Evolutionary conservation across 2,329 filamentous ascomycete genomes (phyloP), one percentile per base, ranked within the genome.

Genomic region (Stenocarpella maydis): DNA sequence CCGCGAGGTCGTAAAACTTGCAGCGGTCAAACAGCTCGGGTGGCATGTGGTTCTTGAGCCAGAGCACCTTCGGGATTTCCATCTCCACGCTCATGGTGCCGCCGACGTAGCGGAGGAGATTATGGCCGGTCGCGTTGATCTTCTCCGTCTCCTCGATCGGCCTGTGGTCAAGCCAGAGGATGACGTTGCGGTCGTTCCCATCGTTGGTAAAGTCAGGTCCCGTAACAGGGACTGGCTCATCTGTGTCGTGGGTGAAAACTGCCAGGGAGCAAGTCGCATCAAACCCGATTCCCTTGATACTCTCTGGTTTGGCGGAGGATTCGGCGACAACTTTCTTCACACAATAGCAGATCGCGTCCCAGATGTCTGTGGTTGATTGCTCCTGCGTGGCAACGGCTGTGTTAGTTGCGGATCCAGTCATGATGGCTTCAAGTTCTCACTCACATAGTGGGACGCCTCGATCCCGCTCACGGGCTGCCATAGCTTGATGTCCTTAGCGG

Each of bases 61-160:
- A 99, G 69, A 98, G 86, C 1, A 98, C 93, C 83, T 99, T 99
- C 73, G 96, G 96, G 68, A 99, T 97, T 80, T 99, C 96, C 96
- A 99, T 99, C 85, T 99, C 96, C 73, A 98, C 95, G 79, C 94
- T 97, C 96, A 99, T 99, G 79, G 92, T 95, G 72, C 96, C 96
- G 74, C 96, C 96, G 21, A 99, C 96, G 78, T 99, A 99, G 77
- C 94, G 92, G 70, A 99, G 88, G 66, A 99, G 85, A 80, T 97
- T 96, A 84, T 99, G 96, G 65, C 91, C 87, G 3, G 96, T 98
- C 67, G 90, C 89, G 80, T 99, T 99, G 83, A 99, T 97, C 82
- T 93, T 92, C 72, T 93, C 91, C 0, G 95, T 97, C 85, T 99
- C 96, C 71, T 93, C 89, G 17, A 96, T 89, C 0, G 96, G 94